Base-by-base conservation (phyloP, 1,139 yeast genomes). In the Scheffersomyces lignicola region DNA sequence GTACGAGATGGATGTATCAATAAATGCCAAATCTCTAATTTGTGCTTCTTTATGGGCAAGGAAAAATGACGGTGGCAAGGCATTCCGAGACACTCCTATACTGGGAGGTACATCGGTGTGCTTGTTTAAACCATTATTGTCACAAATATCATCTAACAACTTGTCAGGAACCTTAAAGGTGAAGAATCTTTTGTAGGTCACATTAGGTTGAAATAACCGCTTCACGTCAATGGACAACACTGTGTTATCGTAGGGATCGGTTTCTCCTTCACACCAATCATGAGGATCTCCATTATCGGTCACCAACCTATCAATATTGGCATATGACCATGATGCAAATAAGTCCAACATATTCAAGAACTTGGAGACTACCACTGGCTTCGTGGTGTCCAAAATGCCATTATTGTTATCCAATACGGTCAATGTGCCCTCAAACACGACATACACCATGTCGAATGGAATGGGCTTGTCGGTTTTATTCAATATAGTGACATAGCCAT, bases 251-350 rank as follows among this genome's bases (percentile, higher is more conserved):
- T 51, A 58, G 3, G 76, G 74, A 43, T 70, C 76, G 2, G 58
- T 62, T 38, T 69, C 76, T 2, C 74, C 74, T 18, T 58, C 65
- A 48, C 76, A 69, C 76, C 76, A 70, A 50, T 69, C 76, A 42
- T 65, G 70, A 4, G 76, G 76, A 40, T 69, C 73, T 1, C 74
- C 75, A 37, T 67, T 55, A 44, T 70, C 76, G 5, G 75, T 69
- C 10, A 58, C 62, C 17, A 70, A 51, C 27, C 76, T 47, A 43
- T 66, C 72, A 22, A 70, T 69, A 43, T 69, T 69, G 18, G 76
- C 73, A 44, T 60, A 69, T 6, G 72, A 56, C 76, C 76, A 70
- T 24, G 68, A 62, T 2, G 76, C 76, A 51, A 65, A 69, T 22
- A 70, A 49, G 42, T 70, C 76, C 27, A 66, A 53, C 74, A 69